Conservation (phyloP, 148 eudicot genomes). For the Agrostemma githago region DNA sequence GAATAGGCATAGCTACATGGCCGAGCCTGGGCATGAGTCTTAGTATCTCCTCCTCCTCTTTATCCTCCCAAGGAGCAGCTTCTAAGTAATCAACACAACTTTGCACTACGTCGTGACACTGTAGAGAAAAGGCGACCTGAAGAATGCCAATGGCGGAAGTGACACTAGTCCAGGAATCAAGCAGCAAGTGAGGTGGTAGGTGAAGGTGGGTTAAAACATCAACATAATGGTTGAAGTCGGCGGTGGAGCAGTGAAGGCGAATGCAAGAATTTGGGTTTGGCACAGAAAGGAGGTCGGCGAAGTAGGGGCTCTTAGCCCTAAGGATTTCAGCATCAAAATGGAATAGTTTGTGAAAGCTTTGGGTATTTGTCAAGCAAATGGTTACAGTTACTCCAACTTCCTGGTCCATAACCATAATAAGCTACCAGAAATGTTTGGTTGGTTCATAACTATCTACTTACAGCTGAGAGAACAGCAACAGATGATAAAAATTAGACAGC, state of each 20-base stretch:
- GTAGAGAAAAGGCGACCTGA: slow-evolving; percentile 45
- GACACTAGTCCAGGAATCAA: slow-evolving; percentile 59
- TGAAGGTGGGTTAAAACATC: slow-evolving; percentile 47
- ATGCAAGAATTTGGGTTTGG: slow-evolving; percentile 28
- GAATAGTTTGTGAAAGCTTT: slow-evolving; percentile 44
- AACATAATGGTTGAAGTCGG: slow-evolving; percentile 41
- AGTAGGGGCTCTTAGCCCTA: slow-evolving; percentile 48
- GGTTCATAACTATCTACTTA: not conserved
- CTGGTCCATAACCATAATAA: not conserved
- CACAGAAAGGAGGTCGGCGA: slow-evolving; percentile 37
- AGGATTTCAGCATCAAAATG: slow-evolving; percentile 36
- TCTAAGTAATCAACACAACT: slow-evolving; percentile 66
- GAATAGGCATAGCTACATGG: slow-evolving; percentile 54
- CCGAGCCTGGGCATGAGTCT: slow-evolving; percentile 49
- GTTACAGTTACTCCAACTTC: slow-evolving; percentile 17
- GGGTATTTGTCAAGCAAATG: slow-evolving; percentile 41
- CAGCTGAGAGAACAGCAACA: not conserved
- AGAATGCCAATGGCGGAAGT: slow-evolving; percentile 60
- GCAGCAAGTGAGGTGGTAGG: slow-evolving; percentile 34
- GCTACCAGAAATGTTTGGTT: not conserved
- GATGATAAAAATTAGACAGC: too few species aligned
- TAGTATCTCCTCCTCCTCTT: slow-evolving; percentile 61
- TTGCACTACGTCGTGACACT: slow-evolving; percentile 42
- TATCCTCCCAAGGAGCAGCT: slow-evolving; percentile 75
- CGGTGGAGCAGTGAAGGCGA: slow-evolving; percentile 50